Base-by-base conservation (phyloP, 768 basidiomycete genomes). In the Russula sp. region DNA sequence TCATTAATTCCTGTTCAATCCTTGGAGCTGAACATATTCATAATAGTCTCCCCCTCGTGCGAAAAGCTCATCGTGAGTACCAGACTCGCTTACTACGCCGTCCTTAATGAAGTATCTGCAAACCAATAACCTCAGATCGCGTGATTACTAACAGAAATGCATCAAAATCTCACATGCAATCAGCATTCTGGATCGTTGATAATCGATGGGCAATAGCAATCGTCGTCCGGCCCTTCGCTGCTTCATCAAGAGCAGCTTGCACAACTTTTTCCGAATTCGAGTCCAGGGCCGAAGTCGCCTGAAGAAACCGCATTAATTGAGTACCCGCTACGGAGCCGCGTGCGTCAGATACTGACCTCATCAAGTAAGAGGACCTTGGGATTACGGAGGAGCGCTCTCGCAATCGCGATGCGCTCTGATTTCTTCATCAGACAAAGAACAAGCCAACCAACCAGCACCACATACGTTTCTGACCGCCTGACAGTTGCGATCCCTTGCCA, bases 131-230 rank as follows among this genome's bases (percentile, higher is more conserved):
- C 39, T 22, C 47, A 39, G 39, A 27, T 3, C 8, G 10, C 16
- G 35, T 27, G 8, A 27, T 6, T 8, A 54, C 27, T 5, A 61
- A 63, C 7, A 52, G 1, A 14, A 40, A 55, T 35, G 7, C 27
- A 34, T 11, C 31, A 49, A 50, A 44, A 13, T 67, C 70, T 56
- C 55, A 68, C 71, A 70, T 71, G 68, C 68, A 55, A 53, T 71
- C 70, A 13, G 70, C 70, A 49, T 72, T 77, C 68, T 82, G 81
- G 63, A 84, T 82, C 0, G 81, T 82, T 16, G 89, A 91, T 62
- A 99, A 76, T 59, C 97, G 83, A 76, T 98, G 97, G 2, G 96
- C 96, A 65, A 99, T 96, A 18, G 95, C 90, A 63, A 95, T 88
- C 9, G 94, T 97, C 7, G 95, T 96, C 61, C 96, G 83, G 45